phyloP scores from a whole-genome alignment of 148 eudicot genomes.

The Euryodendron excelsum region DNA sequence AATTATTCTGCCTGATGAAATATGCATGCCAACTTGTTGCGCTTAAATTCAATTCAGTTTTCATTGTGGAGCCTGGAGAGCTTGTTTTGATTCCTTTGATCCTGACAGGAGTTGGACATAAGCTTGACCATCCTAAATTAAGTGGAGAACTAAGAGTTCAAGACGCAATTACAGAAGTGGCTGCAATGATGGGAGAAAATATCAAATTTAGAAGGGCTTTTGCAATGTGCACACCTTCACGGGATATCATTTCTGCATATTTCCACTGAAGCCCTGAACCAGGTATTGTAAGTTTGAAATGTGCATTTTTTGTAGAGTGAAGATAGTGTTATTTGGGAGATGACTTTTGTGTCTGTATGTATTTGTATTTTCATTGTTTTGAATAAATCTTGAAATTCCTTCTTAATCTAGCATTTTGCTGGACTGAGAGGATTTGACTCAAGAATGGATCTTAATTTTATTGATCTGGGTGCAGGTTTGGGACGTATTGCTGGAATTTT shows the following conservation, averaged over 20 bases:
- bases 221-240: slow-evolving; percentile 58
- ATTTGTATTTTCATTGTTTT: neutral
- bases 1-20: neutral
- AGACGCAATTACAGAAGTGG: slow-evolving; percentile 79
- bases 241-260: slow-evolving; percentile 84
- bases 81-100: slow-evolving; percentile 1
- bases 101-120: slow-evolving; percentile 59
- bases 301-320: too few relatives aligned
- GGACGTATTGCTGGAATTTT: slow-evolving; percentile 92
- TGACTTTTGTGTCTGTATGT: neutral
- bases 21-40: neutral
- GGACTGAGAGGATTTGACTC: neutral
- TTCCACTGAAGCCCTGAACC: too few relatives aligned
- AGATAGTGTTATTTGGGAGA: too few relatives aligned
- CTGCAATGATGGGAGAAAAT: slow-evolving; percentile 98
- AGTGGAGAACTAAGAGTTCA: slow-evolving; percentile 73
- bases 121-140: slow-evolving; percentile 78
- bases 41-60: slow-evolving; percentile 3
- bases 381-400: neutral
- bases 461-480: slow-evolving; percentile 53
- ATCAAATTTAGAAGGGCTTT: slow-evolving; percentile 75
- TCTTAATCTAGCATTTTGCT: neutral
- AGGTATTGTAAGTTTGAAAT: slow-evolving; percentile 42
- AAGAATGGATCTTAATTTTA: slow-evolving; percentile 11
- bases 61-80: neutral